Evolutionary conservation across 2,329 filamentous ascomycete genomes (phyloP), one percentile per base, ranked within the genome.

Genomic region (Ophiostoma montium): DNA sequence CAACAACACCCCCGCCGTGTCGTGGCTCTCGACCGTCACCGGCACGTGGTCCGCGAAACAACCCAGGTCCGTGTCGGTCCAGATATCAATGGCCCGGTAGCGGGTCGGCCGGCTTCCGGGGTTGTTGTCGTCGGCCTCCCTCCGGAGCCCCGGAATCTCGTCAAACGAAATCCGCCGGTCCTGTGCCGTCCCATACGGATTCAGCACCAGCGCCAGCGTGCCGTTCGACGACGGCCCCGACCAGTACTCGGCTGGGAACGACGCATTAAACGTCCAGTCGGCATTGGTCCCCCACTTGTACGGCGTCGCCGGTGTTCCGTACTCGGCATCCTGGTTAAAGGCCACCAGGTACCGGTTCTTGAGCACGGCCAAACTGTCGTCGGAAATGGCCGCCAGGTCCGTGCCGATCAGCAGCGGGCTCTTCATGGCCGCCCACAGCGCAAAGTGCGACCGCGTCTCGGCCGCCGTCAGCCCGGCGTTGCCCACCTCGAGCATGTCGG

Each of bases 401-500:
- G 67, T 66, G 31, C 71, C 70, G 44, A 75, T 72, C 23, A 75
- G 64, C 18, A 76, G 55, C 0, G 71, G 71, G 5, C 64, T 65
- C 57, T 72, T 74, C 61, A 75, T 65, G 1, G 64, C 64, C 0
- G 68, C 69, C 72, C 72, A 76, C 5, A 75, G 57, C 4, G 68
- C 68, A 55, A 75, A 75, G 54, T 75, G 71, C 2, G 67, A 67
- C 16, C 70, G 61, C 31, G 66, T 66, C 60, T 76, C 70, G 1
- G 62, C 64, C 1, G 60, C 35, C 0, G 67, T 71, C 41, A 75
- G 58, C 19, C 68, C 60, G 0, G 65, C 67, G 55, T 74, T 75
- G 19, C 72, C 71, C 7, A 75, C 62, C 55, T 74, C 70, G 8
- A 68, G 63, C 65, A 74, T 73, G 48, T 75, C 71, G 11, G 65